Evolutionary conservation across 1,139 yeast species (phyloP).

Genomic region (Suhomyces kunorum): DNA sequence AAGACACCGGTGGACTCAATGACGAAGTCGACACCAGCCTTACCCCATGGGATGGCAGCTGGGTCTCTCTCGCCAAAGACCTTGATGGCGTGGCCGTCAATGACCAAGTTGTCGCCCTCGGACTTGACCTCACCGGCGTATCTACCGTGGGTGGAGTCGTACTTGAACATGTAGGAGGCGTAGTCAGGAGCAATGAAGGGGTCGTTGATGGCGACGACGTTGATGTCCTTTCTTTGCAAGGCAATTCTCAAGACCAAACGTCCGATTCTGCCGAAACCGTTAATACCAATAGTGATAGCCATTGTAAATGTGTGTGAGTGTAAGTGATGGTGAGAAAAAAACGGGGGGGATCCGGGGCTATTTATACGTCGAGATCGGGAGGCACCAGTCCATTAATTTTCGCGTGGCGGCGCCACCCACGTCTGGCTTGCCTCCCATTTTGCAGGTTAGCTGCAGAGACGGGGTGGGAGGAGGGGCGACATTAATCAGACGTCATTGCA

Average conservation of each 20-base stretch:
- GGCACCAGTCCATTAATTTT: conserved; percentile 3
- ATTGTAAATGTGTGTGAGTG: conserved; percentile 13
- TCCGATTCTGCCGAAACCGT: conserved; percentile 90
- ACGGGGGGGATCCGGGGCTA: conserved; percentile 9
- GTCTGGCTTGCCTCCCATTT: no score
- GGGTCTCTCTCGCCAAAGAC: conserved; percentile 82
- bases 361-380: conserved; percentile 14
- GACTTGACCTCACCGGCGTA: conserved; percentile 67
- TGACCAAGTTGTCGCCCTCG: conserved; percentile 57
- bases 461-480: no score
- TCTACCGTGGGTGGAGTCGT: conserved; percentile 83
- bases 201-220: conserved; percentile 80
- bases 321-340: conserved; percentile 7
- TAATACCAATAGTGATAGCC: conserved; percentile 61
- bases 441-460: conserved; percentile 3
- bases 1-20: conserved; percentile 90
- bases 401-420: no score
- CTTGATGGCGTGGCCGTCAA: conserved; percentile 68
- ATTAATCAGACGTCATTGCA: no score
- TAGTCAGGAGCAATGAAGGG: conserved; percentile 82
- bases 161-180: conserved; percentile 87
- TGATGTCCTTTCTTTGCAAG: conserved; percentile 64
- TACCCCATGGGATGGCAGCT: conserved; percentile 79
- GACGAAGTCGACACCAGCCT: conserved; percentile 72
- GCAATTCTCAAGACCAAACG: conserved; percentile 85